Evolutionary conservation across 2,329 filamentous ascomycete species (phyloP), one percentile per base, ranked within the genome.

Genomic region (Ascomycota sp.): DNA sequence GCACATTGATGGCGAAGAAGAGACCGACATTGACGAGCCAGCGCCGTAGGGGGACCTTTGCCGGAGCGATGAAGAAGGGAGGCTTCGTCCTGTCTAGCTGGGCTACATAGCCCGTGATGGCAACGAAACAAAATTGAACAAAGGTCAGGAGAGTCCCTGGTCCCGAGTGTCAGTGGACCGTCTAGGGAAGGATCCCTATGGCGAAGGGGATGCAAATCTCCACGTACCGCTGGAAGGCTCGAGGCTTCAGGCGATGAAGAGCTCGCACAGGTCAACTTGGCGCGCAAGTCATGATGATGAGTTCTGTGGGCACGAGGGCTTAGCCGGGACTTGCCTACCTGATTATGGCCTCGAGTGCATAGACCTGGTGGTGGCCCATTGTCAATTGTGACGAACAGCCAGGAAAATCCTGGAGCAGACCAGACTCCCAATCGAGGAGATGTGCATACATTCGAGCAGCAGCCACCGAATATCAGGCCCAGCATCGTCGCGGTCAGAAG

Each of bases 321-420:
- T 39, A 30, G 29, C 41, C 27, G 13, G 10, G 2, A 13, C 9
- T 34, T 33, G 59, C 74, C 68, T 59, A 89, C 79, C 89, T 91
- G 50, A 98, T 73, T 45, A 95, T 92, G 32, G 81, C 79, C 56
- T 98, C 89, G 36, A 98, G 65, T 29, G 86, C 82, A 56, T 92
- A 95, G n/a, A 93, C 82, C 75, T 92, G 51, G 45, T 92, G 51
- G 45, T 48, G 44, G 40, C 44, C 44, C 41, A 47, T 6, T n/a
- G 7, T 13, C 13, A 12, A 25, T 16, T n/a, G 2, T 27, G 10
- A 29, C 12, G 24, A 21, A 26, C 26, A 24, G 35, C n/a, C n/a
- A n/a, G 12, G 7, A 1, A 6, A 24, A 7, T n/a, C 7, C 3
- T 30, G 5, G 6, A 25, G 16, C 16, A 21, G 16, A 12, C 12